These are phyloP conservation scores for Aspergillus brasiliensis DNA, from an alignment of 2,329 filamentous ascomycete species.

Conservation along the genomic window DNA sequence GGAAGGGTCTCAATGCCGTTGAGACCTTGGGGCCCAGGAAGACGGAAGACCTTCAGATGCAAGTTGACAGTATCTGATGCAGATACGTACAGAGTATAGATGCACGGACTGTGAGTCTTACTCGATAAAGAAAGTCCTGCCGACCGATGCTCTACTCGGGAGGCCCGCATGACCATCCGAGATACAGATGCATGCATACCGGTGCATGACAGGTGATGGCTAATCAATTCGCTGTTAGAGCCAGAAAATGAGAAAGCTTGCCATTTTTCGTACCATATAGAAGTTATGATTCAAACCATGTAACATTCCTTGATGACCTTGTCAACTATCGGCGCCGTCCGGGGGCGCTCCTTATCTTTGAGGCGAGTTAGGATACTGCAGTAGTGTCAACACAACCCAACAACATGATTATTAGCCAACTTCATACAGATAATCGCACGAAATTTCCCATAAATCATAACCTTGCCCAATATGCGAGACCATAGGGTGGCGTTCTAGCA, in stretches of 20 bases:
- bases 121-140: neutral
- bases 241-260: too few relatives aligned
- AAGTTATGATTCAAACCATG: too few relatives aligned
- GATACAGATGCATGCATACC: neutral
- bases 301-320: neutral
- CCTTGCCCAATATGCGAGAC: neutral
- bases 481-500: too few relatives aligned
- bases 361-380: neutral
- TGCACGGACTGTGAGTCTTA: neutral
- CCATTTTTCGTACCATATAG: too few relatives aligned
- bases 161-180: neutral
- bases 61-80: too few relatives aligned
- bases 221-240: neutral
- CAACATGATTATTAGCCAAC: neutral
- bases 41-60: neutral
- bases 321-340: neutral
- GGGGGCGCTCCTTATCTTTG: neutral
- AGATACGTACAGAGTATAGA: neutral
- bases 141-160: neutral
- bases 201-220: too few relatives aligned
- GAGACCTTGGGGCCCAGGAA: too few relatives aligned
- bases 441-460: neutral
- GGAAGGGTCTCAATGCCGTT: neutral
- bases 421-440: neutral
- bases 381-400: neutral